Percentiles rank a stretch among this genome's conserved stretches.
Evolutionary conservation across 2,329 filamentous ascomycete genomes (phyloP).

Genomic region (Aspergillus novoparasiticus): DNA sequence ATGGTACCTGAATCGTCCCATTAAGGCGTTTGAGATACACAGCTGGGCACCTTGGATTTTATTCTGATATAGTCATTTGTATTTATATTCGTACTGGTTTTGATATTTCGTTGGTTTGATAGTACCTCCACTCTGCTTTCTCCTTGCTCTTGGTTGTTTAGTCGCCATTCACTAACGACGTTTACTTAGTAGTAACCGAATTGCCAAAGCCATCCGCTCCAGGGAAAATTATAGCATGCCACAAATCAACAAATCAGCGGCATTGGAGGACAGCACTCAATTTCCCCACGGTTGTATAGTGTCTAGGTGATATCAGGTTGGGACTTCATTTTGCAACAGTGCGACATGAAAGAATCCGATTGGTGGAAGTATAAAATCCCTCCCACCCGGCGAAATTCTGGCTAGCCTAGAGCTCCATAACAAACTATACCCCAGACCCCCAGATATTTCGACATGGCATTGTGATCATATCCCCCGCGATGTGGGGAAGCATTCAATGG

Average conservation of each 20-base stretch:
- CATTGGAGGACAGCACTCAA: neutral
- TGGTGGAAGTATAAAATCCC: conserved; percentile 23
- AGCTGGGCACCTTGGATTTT: neutral
- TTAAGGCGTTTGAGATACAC: neutral
- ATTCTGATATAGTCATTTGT: neutral
- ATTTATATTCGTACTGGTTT: too few species aligned
- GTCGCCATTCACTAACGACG: neutral
- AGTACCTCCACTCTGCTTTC: neutral
- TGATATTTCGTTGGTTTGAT: too few species aligned
- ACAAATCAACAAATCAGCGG: neutral
- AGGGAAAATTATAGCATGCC: neutral
- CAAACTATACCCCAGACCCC: conserved; percentile 5
- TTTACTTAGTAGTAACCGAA: neutral
- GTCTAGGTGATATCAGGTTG: neutral
- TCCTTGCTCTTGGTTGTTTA: neutral
- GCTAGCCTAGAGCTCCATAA: neutral
- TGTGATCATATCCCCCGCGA: conserved; percentile 18
- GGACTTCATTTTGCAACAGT: neutral
- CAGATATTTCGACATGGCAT: neutral
- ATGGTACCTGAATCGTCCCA: neutral
- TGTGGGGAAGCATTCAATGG: conserved; percentile 20
- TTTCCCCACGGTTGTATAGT: neutral
- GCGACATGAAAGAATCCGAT: conserved; percentile 11
- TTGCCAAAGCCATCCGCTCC: neutral
- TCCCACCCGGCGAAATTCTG: conserved; percentile 9